A percentile compares a stretch with the other conserved stretches of the same genome.
phyloP scores from a whole-genome alignment of 2,329 filamentous ascomycete species.

The Aspergillus tamarii region DNA sequence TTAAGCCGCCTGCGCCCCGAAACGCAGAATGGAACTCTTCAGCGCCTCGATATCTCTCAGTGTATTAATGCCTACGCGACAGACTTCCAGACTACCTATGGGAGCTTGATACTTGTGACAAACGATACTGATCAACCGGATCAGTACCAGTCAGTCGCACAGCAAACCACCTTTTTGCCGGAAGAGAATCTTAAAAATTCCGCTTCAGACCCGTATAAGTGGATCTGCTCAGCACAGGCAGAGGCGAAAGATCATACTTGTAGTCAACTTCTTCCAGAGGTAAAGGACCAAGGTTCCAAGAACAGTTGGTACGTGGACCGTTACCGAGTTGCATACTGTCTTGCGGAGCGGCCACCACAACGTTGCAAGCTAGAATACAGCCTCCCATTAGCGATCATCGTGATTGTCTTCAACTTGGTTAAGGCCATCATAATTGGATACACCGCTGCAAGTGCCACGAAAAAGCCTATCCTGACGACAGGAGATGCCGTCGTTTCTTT shows the following conservation, averaged over 20 bases:
- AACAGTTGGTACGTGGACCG: conserved; percentile 3
- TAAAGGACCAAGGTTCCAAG: background rate
- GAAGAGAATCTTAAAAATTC: background rate
- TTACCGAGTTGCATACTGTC: conserved; percentile 10
- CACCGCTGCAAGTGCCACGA: conserved; percentile 5
- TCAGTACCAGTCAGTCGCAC: background rate
- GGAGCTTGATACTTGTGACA: conserved; percentile 18
- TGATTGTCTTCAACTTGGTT: conserved; percentile 24
- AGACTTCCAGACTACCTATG: conserved; percentile 17
- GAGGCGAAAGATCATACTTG: background rate
- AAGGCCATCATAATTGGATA: conserved; percentile 14
- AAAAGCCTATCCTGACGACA: conserved; percentile 33
- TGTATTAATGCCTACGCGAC: conserved; percentile 22
- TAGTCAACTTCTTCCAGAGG: background rate
- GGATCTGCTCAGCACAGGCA: conserved; percentile 6
- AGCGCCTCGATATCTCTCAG: conserved; percentile 10
- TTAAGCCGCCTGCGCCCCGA: conserved; percentile 5
- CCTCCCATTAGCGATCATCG: conserved; percentile 17
- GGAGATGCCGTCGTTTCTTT: conserved; percentile 45
- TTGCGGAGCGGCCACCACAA: conserved; percentile 22
- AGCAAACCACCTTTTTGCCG: background rate
- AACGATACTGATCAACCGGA: background rate
- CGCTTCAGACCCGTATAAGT: background rate
- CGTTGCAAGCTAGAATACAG: conserved; percentile 24
- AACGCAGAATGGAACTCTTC: conserved; percentile 1